Base-by-base conservation (phyloP, 306 rosid species). In the Citrullus colocynthis region DNA sequence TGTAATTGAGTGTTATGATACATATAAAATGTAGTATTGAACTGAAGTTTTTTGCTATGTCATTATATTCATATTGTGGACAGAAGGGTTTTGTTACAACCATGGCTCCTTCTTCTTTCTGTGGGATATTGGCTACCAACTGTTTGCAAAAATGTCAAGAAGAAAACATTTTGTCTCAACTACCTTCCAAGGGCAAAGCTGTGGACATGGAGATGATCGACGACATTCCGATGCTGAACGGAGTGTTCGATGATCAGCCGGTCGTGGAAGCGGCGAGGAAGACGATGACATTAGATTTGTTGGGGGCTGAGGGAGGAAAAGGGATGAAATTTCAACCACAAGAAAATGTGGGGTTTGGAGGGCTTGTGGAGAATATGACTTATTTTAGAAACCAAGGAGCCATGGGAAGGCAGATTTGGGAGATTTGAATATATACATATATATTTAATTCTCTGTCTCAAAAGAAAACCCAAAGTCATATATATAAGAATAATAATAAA, bases 211-310 rank as follows among this genome's bases (percentile, higher is more conserved):
- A 48, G 41, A 71, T 71, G 76, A 71, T 71, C 14, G 7, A 28
- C 39, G 4, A 48, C 76, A 71, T 71, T 24, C 3, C 58, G 57
- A 71, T 48, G 76, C 6, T 48, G 20, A 71, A 71, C 0, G 76
- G 41, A 3, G 9, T 45, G 36, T 14, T 71, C 20, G 59, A 70
- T 45, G 59, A 70, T 45, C 37, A 21, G 0, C 41, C 41, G 30
- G 34, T 20, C 5, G 9, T 45, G 55, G 75, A 69, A 9, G 75
- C n/a, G 0, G 36, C 59, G 6, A 71, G 59, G 42, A 71, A 63
- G 70, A 82, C 85, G 16, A 82, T 79, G 92, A 93, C 98, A 4
- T 49, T 93, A 59, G 93, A 93, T 70, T 91, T 93, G 78, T 85
- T 93, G 85, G 96, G 98, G 61, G 83, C 84, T 28, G 91, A 87